These are phyloP conservation scores for Sugiyamaella paludigena DNA, from an alignment of 1,139 yeast species.

Conservation along the genomic window DNA sequence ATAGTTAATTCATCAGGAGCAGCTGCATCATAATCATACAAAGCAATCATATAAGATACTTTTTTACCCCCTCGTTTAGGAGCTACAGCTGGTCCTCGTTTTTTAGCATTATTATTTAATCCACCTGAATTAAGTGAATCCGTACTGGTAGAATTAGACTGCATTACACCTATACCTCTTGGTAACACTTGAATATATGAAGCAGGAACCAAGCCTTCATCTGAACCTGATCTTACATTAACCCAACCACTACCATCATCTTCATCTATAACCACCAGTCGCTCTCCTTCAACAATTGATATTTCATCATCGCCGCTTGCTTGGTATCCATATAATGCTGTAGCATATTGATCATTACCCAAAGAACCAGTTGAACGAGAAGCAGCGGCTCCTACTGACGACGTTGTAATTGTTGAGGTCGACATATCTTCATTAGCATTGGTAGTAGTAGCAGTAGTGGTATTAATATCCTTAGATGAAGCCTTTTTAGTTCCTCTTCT, in stretches of 20 bases:
- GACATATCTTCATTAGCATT: conserved; percentile 1
- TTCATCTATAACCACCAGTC: conserved; percentile 52
- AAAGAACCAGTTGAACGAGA: conserved; percentile 10
- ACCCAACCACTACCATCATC: conserved; percentile 99
- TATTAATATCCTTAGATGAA: neutral
- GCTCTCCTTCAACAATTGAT: conserved; percentile 59
- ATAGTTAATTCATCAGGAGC: conserved; percentile 81
- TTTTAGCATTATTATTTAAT: conserved; percentile 38
- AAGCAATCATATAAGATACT: conserved; percentile 64
- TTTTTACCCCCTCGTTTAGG: conserved; percentile 75
- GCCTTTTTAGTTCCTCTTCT: conserved; percentile 11
- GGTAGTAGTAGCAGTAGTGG: neutral
- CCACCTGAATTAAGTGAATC: conserved; percentile 19
- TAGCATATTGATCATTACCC: conserved; percentile 45
- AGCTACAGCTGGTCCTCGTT: conserved; percentile 75
- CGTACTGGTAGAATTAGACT: conserved; percentile 16
- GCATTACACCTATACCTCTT: conserved; percentile 8
- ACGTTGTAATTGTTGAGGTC: neutral
- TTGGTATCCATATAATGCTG: conserved; percentile 64
- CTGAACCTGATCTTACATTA: conserved; percentile 46
- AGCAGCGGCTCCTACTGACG: conserved; percentile 21
- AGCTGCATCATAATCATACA: conserved; percentile 76
- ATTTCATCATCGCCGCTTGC: conserved; percentile 78
- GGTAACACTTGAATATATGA: conserved; percentile 59
- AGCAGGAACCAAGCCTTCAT: conserved; percentile 82